phyloP scores from a whole-genome alignment of 2,329 filamentous ascomycete genomes.

The Clathrospora elynae region DNA sequence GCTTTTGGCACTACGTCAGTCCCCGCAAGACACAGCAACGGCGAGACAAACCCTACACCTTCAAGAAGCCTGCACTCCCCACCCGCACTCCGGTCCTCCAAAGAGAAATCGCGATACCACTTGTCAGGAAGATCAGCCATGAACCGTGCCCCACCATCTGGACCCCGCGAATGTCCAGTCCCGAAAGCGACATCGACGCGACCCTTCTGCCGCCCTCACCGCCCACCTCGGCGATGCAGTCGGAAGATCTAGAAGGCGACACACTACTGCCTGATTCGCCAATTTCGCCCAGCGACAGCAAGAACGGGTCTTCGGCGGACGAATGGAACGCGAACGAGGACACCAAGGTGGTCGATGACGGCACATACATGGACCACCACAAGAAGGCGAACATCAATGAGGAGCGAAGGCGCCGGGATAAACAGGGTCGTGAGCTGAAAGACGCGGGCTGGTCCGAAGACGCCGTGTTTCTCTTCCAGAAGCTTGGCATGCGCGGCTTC shows the following conservation, averaged over 20 bases:
- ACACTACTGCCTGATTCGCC: conserved; percentile 29
- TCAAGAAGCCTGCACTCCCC: conserved; percentile 43
- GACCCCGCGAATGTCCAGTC: conserved; percentile 30
- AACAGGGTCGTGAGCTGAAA: conserved; percentile 45
- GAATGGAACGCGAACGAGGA: conserved; percentile 47
- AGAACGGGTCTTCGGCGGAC: conserved; percentile 19
- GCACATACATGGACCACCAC: conserved; percentile 31
- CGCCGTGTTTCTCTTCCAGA: conserved; percentile 59
- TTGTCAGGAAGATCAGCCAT: conserved; percentile 42
- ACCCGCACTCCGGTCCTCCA: conserved; percentile 8
- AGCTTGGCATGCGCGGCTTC: conserved; percentile 60
- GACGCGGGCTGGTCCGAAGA: conserved; percentile 56
- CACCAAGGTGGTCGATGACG: conserved; percentile 43
- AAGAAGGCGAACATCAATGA: conserved; percentile 31
- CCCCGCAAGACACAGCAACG: conserved; percentile 48
- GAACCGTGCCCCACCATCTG: conserved; percentile 32
- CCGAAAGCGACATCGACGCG: conserved; percentile 28
- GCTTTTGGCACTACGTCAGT: conserved; percentile 52
- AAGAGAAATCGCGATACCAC: conserved; percentile 2
- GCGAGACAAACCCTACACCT: conserved; percentile 47
- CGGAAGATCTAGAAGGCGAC: conserved; percentile 40
- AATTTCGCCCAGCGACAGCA: conserved; percentile 7
- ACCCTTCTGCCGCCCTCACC: conserved; percentile 40
- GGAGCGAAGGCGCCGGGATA: conserved; percentile 32
- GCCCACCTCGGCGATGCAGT: conserved; percentile 29